A percentile compares a stretch with the other conserved stretches of the same genome.
phyloP scores from a whole-genome alignment of 768 basidiomycete species.

The Naganishia kalamii region DNA sequence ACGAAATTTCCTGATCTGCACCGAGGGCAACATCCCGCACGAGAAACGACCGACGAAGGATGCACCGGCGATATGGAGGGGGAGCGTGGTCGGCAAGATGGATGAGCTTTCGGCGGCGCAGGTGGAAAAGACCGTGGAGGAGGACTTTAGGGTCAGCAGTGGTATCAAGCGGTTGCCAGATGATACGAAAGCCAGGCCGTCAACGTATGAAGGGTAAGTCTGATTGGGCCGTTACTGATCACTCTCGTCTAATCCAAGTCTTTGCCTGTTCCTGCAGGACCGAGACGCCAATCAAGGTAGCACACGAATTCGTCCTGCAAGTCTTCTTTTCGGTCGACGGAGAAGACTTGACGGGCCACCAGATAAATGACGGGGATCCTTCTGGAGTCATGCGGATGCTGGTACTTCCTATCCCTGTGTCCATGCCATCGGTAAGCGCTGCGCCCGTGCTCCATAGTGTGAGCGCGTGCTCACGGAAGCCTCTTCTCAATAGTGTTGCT shows the following conservation, averaged over 20 bases:
- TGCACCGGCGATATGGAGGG: constrained; percentile 34
- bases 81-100: constrained; percentile 23
- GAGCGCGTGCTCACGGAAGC: too few species aligned
- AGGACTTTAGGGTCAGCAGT: constrained; percentile 30
- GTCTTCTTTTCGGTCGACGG: constrained; percentile 38
- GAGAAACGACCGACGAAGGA: constrained; percentile 30
- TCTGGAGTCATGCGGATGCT: constrained; percentile 43
- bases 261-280: constrained; percentile 26
- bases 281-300: constrained; percentile 29
- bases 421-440: constrained; percentile 37
- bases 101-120: constrained; percentile 24
- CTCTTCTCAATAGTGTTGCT: constrained; percentile 14
- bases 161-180: constrained; percentile 38
- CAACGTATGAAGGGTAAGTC: constrained; percentile 39
- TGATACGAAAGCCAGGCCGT: constrained; percentile 40
- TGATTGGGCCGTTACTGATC: background rate
- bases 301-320: constrained; percentile 31
- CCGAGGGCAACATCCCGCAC: constrained; percentile 26
- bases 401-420: constrained; percentile 31
- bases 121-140: constrained; percentile 26
- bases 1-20: constrained; percentile 33
- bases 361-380: constrained; percentile 26
- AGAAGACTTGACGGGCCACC: constrained; percentile 26
- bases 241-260: background rate
- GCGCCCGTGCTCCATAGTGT: too few species aligned